Percentiles rank a stretch among this genome's conserved stretches.
phyloP scores from a whole-genome alignment of 495 filamentous ascomycete species.

The Podospora comata region DNA sequence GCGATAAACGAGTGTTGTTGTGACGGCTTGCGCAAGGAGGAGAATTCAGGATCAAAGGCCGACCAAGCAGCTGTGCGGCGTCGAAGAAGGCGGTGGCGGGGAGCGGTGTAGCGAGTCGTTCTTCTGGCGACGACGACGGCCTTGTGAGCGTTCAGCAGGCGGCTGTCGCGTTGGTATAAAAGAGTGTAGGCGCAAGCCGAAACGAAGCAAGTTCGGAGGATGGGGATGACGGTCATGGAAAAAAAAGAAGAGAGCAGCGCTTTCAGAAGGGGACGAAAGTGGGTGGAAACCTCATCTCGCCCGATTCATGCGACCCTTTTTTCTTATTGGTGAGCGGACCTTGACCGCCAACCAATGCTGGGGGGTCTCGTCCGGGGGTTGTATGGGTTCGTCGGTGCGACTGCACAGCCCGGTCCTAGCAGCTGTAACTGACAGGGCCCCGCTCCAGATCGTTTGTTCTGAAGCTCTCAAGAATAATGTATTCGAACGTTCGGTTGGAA shows the following conservation, averaged over 20 bases:
- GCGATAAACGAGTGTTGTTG: slow-evolving; percentile 22
- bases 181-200: slow-evolving; percentile 38
- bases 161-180: slow-evolving; percentile 33
- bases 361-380: slow-evolving; percentile 15
- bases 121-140: slow-evolving; percentile 35
- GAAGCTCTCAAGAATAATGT: background rate
- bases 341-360: slow-evolving; percentile 25
- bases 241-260: slow-evolving; percentile 16
- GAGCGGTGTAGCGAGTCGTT: slow-evolving; percentile 27
- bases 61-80: slow-evolving; percentile 27
- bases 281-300: slow-evolving; percentile 40
- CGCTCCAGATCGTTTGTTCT: slow-evolving; percentile 2
- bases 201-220: slow-evolving; percentile 35
- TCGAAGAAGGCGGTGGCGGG: slow-evolving; percentile 23
- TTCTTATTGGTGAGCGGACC: slow-evolving; percentile 29
- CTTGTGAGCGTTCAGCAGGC: slow-evolving; percentile 33
- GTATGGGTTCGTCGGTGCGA: slow-evolving; percentile 4
- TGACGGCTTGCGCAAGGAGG: slow-evolving; percentile 23
- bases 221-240: slow-evolving; percentile 36
- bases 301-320: slow-evolving; percentile 27
- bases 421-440: background rate
- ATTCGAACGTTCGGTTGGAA: background rate
- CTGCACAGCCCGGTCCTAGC: slow-evolving; percentile 10
- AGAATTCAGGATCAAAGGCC: slow-evolving; percentile 21
- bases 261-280: slow-evolving; percentile 25